Percentiles rank a stretch among this genome's conserved stretches.
Conservation (phyloP, 257 asterid species). For the Petunia secreta region DNA sequence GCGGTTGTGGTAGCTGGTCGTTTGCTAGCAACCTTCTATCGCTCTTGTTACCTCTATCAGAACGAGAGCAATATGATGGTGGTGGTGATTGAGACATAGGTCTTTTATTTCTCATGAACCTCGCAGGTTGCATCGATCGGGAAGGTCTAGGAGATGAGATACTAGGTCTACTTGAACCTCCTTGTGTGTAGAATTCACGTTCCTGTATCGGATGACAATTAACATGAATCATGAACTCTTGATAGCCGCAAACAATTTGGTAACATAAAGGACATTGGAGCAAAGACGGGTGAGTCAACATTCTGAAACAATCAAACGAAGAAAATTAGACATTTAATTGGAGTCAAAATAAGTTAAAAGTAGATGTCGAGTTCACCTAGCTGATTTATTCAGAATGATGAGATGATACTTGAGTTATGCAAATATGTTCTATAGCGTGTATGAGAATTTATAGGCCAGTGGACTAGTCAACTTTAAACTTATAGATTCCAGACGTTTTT, state of each 20-base stretch:
- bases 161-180: neutral
- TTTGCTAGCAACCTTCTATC: no score
- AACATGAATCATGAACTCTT: neutral
- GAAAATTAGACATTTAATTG: neutral
- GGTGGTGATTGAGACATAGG: neutral
- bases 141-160: neutral
- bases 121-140: neutral
- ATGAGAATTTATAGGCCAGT: neutral
- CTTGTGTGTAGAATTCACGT: neutral
- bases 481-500: neutral
- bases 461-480: neutral
- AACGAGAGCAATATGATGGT: no score
- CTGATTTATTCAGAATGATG: neutral
- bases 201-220: neutral
- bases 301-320: neutral
- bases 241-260: neutral
- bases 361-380: neutral
- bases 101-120: neutral
- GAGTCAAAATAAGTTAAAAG: neutral
- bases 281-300: neutral
- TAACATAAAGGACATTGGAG: neutral
- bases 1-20: no score
- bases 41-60: no score
- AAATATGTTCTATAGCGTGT: neutral
- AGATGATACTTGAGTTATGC: neutral